Percentiles rank a stretch among this genome's conserved stretches.
These are phyloP conservation scores for Cymbopogon flexuosus DNA, from an alignment of 202 grass and related monocot genomes.

Conservation along the genomic window DNA sequence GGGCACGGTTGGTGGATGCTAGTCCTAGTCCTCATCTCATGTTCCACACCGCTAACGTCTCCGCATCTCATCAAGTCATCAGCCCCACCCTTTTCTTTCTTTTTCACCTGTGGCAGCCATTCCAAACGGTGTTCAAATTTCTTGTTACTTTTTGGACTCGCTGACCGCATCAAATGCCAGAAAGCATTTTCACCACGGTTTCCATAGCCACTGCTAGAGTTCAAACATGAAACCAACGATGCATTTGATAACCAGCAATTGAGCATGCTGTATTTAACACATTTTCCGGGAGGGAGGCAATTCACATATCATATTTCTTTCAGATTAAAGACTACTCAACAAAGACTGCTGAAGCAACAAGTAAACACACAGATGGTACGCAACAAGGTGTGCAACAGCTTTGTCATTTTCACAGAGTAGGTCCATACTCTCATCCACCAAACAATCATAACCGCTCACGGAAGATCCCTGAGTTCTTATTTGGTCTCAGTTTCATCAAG, in stretches of 20 bases:
- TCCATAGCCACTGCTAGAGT: background rate
- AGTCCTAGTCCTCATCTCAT: background rate
- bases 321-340: background rate
- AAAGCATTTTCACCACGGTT: background rate
- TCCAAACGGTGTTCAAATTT: background rate
- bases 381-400: background rate
- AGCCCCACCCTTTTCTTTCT: background rate
- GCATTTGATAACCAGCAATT: background rate
- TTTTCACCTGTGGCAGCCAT: background rate
- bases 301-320: background rate
- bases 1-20: background rate
- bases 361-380: background rate
- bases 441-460: background rate
- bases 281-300: background rate
- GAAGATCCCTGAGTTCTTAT: background rate
- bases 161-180: too few species aligned
- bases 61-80: background rate
- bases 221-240: background rate
- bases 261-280: background rate
- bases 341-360: background rate
- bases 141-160: background rate
- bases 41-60: too few species aligned
- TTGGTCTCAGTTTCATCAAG: background rate
- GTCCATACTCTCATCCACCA: background rate
- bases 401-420: background rate